Conservation (phyloP, 2,329 filamentous ascomycete genomes). For the Mycosphaerella arachidis region DNA sequence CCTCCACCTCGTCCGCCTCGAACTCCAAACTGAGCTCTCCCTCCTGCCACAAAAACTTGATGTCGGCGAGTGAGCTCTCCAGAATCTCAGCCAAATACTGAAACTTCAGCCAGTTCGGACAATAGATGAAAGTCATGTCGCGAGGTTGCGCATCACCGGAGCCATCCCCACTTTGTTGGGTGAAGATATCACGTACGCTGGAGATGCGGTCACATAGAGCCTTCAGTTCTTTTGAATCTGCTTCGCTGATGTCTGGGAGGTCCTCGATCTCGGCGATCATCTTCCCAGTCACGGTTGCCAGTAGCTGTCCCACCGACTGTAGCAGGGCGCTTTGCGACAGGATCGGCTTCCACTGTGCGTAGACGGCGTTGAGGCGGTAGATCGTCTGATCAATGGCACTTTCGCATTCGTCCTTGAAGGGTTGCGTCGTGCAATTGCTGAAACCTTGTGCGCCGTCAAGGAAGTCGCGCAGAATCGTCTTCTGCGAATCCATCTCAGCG, state of each 20-base stretch:
- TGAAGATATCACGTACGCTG: conserved; percentile 54
- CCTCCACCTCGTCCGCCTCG: conserved; percentile 56
- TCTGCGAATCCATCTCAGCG: conserved; percentile 61
- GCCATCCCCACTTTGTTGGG: conserved; percentile 37
- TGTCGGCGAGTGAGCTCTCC: conserved; percentile 59
- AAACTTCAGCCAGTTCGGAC: conserved; percentile 61
- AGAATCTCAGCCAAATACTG: conserved; percentile 61
- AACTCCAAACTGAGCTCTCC: conserved; percentile 61
- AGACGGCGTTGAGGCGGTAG: conserved; percentile 54
- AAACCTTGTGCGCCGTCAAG: conserved; percentile 62
- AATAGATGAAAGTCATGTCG: conserved; percentile 57
- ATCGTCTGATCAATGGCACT: conserved; percentile 55
- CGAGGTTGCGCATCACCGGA: conserved; percentile 35
- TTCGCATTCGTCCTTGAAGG: conserved; percentile 57
- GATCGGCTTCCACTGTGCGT: conserved; percentile 54
- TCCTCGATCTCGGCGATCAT: conserved; percentile 60
- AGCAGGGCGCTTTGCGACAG: conserved; percentile 57
- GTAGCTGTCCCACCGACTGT: conserved; percentile 57
- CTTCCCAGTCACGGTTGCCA: conserved; percentile 55
- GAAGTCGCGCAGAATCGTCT: conserved; percentile 58
- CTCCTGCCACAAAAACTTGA: conserved; percentile 62
- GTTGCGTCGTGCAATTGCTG: conserved; percentile 53
- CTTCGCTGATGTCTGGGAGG: conserved; percentile 59
- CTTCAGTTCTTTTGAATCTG: conserved; percentile 57
- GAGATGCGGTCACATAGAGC: conserved; percentile 53